These are phyloP conservation scores for Chlamydomonas sp. DNA, from an alignment of 139 green algal genomes.

Conservation along the genomic window DNA sequence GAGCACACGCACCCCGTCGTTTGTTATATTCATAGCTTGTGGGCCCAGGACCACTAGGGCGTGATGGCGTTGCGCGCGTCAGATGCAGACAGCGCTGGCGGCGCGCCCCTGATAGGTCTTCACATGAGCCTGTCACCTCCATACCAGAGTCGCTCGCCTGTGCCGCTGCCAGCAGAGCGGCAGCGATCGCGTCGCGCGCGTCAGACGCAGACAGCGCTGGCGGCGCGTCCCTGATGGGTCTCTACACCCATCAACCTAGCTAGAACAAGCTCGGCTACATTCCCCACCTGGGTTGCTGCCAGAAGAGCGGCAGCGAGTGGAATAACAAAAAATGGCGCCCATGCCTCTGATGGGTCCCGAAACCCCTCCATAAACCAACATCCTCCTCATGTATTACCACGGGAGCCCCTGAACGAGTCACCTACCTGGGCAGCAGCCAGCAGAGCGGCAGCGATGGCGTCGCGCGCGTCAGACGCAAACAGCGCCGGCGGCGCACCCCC, in stretches of 20 bases:
- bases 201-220: slow-evolving; percentile 52
- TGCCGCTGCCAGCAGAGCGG: too few species aligned
- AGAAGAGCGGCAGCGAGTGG: too few species aligned
- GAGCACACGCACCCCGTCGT: too few species aligned
- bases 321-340: background rate
- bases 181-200: slow-evolving; percentile 58
- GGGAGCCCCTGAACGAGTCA: background rate
- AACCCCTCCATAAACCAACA: background rate
- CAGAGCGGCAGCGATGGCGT: slow-evolving; percentile 59
- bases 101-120: slow-evolving; percentile 33
- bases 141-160: too few species aligned
- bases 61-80: slow-evolving; percentile 59
- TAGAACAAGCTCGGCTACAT: too few species aligned
- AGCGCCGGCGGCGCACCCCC: slow-evolving; percentile 36
- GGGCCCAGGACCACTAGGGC: too few species aligned
- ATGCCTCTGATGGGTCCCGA: too few species aligned
- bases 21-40: too few species aligned
- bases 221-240: slow-evolving; percentile 31
- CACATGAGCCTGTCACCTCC: too few species aligned
- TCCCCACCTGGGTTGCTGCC: too few species aligned
- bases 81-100: slow-evolving; percentile 48
- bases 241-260: too few species aligned
- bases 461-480: slow-evolving; percentile 55
- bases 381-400: background rate
- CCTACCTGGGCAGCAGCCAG: slow-evolving; percentile 64